Evolutionary conservation across 805 yeast species (phyloP), one percentile per base, ranked within the genome.

Genomic region (Yarrowia porcina): DNA sequence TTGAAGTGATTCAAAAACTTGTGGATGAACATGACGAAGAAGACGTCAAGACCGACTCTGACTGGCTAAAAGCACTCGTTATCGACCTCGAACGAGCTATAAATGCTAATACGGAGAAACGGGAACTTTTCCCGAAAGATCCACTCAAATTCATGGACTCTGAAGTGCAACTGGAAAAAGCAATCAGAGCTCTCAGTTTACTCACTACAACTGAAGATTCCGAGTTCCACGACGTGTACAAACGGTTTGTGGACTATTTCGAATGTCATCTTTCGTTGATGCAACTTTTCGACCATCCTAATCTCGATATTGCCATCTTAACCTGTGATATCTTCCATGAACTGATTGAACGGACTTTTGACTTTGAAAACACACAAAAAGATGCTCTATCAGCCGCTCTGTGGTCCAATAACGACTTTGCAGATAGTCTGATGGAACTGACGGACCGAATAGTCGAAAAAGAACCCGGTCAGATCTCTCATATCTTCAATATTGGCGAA

Each of bases 81-180:
- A 25, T 52, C 1, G 49, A 52, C 25, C 75, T 80, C 56, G 80
- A 71, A 59, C 67, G 61, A 9, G 67, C 69, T 4, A 50, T 67
- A 18, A 41, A 61, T 9, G 30, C 39, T 20, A 68, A 68, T 36
- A 61, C 65, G 15, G 67, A 64, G 33, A 62, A 60, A 33, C 64
- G 71, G 9, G 65, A 30, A 32, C 59, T 59, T 33, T 62, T 59
- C 56, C 56, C 61, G 1, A 63, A 61, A 3, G 72, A 69, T 13
- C 72, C 72, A 7, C 21, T 67, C 27, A 67, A 68, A 62, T 69
- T 69, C 56, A 38, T 69, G 56, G 67, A 63, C 15, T 68, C 71
- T 1, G 72, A 69, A 25, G 66, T 63, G 23, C 60, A 64, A 10
- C 63, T 69, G 12, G 57, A 66, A 36, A 59, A 66, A 17, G 62